Evolutionary conservation across 495 filamentous ascomycete genomes (phyloP), one percentile per base, ranked within the genome.

Genomic region (Penicillium coffeae): DNA sequence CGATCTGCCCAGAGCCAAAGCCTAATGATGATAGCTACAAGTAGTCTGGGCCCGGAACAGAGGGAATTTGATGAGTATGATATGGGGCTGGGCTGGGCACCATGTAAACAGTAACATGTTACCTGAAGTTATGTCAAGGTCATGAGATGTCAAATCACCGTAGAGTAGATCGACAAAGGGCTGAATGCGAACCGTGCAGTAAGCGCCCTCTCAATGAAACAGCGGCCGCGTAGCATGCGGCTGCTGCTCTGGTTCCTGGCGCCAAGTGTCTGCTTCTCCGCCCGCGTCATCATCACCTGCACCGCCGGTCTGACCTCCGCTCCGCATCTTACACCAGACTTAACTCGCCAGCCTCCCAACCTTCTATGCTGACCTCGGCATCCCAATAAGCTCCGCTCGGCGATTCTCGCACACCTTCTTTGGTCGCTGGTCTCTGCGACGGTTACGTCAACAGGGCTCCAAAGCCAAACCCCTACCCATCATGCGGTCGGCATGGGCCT

Each of bases 281-380:
- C 63, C 65, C 68, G 63, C 69, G 69, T 72, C 66, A 70, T 72
- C 65, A 56, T 47, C 57, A 49, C 43, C 57, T 58, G 49, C 47
- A 38, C n/a, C n/a, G n/a, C n/a, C 25, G 25, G 25, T 10, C 25
- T 30, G 25, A 50, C 53, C 47, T 45, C 56, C 52, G 45, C 51
- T 50, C 51, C 48, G 48, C 51, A 42, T 19, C 50, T 51, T 37
- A 30, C 36, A n/a, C n/a, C n/a, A n/a, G n/a, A n/a, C 47, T 47
- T 42, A 22, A 40, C 18, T 38, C 27, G 30, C 21, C 25, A 38
- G 44, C 42, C 27, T 38, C 39, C 48, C 15, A 19, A 22, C 25
- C 42, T 15, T 27, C 40, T 49, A 58, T 56, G 50, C 32, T 47
- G 37, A 25, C 13, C 3, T 33, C 15, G 39, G 12, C 39, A 38